phyloP scores from a whole-genome alignment of 2,329 filamentous ascomycete genomes.

The Didymosphaeria variabile region DNA sequence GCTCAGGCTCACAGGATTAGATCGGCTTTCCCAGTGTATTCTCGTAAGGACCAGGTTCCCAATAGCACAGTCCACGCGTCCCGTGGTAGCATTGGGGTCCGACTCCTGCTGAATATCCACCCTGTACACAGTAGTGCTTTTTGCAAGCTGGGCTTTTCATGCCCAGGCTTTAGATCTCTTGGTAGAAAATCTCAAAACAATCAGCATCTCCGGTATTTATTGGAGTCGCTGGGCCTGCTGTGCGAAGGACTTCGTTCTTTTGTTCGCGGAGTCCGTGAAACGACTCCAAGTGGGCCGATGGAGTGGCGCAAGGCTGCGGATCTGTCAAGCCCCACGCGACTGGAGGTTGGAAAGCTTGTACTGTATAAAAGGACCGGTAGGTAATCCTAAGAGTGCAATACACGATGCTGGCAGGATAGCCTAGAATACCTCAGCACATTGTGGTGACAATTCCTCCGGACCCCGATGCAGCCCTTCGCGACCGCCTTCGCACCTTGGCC shows the following conservation, averaged over 20 bases:
- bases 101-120: background rate
- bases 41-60: background rate
- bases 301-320: constrained; percentile 2
- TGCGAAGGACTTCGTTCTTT: background rate
- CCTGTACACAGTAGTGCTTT: background rate
- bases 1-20: background rate
- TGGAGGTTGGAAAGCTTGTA: background rate
- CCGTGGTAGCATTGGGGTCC: constrained; percentile 4
- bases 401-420: background rate
- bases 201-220: background rate
- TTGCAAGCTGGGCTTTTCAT: constrained; percentile 6
- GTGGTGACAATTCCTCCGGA: constrained; percentile 1
- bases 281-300: background rate
- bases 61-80: constrained; percentile 5
- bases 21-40: background rate
- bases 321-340: background rate
- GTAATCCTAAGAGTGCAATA: background rate
- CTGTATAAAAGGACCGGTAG: background rate
- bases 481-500: background rate
- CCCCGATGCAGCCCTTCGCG: background rate
- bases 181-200: background rate
- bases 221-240: background rate
- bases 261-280: constrained; percentile 13
- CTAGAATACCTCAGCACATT: background rate
- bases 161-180: constrained; percentile 5